Percentiles rank a stretch among this genome's conserved stretches.
Evolutionary conservation across 1,284 basidiomycete genomes (phyloP).

Genomic region (Fomitopsis pinicola): DNA sequence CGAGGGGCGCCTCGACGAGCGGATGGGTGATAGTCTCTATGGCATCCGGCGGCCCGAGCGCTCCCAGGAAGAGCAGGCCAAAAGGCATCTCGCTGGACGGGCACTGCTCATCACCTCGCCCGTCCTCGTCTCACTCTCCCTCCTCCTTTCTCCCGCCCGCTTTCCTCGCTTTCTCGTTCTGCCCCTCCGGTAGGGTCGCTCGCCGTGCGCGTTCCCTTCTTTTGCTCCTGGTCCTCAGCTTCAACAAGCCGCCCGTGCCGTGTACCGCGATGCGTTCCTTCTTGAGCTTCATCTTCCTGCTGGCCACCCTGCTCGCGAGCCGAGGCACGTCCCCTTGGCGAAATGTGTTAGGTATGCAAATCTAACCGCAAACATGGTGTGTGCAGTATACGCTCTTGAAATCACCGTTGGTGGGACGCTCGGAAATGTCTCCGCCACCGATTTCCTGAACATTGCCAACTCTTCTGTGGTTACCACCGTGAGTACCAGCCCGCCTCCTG

Average conservation of each 20-base stretch:
- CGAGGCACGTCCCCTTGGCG: constrained; percentile 4
- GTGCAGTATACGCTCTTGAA: constrained; percentile 43
- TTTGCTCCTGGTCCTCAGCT: neutral
- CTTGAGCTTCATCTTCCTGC: constrained; percentile 4
- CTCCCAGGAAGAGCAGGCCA: neutral
- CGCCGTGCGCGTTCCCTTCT: neutral
- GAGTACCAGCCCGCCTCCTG: constrained; percentile 18
- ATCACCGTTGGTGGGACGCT: constrained; percentile 38
- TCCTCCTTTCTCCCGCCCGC: too few relatives aligned
- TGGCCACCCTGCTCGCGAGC: constrained; percentile 10
- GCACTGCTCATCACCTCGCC: neutral
- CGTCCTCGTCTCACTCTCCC: neutral
- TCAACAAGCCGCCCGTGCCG: neutral
- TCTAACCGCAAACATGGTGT: neutral
- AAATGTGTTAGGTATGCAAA: neutral
- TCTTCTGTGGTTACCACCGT: constrained; percentile 36
- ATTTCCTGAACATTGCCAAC: constrained; percentile 44
- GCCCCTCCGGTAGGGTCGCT: constrained; percentile 11
- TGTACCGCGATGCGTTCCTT: constrained; percentile 7
- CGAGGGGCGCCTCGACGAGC: neutral
- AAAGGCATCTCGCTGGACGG: neutral
- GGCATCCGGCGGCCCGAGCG: constrained; percentile 2
- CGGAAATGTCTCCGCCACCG: constrained; percentile 34
- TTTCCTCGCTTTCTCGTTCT: neutral
- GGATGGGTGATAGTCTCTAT: constrained; percentile 9